phyloP scores from a whole-genome alignment of 2,329 filamentous ascomycete species.

The Neobulgaria alba region DNA sequence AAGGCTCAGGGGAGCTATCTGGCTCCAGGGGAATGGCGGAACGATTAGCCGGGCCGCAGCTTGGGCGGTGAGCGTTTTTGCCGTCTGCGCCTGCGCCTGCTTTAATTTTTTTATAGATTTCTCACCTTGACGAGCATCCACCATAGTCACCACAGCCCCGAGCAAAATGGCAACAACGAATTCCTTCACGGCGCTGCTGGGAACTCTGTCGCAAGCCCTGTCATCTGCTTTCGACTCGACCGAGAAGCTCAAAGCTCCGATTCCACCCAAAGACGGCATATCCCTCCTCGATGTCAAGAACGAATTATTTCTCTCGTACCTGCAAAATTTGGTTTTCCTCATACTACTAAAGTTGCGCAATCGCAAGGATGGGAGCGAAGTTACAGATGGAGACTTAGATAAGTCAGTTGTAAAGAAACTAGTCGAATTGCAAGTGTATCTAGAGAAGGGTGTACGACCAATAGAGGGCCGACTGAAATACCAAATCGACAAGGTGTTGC shows the following conservation, averaged over 20 bases:
- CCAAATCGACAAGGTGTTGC: constrained; percentile 90
- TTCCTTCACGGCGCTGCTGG: constrained; percentile 41
- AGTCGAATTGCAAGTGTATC: constrained; percentile 82
- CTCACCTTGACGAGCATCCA: constrained; percentile 1
- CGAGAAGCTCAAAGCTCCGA: constrained; percentile 51
- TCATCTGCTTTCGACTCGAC: constrained; percentile 55
- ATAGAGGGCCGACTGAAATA: constrained; percentile 87
- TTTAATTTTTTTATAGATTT: constrained; percentile 5
- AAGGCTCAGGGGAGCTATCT: constrained; percentile 8
- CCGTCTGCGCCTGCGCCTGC: background rate
- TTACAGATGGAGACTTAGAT: constrained; percentile 39
- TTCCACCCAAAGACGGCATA: constrained; percentile 77
- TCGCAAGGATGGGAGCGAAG: constrained; percentile 28
- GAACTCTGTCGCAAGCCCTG: constrained; percentile 49
- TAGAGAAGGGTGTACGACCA: constrained; percentile 87
- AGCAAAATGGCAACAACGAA: constrained; percentile 41
- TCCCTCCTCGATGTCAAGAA: constrained; percentile 94
- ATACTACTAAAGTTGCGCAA: constrained; percentile 73
- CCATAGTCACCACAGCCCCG: no score
- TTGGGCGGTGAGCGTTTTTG: constrained; percentile 2
- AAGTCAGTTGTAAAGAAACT: constrained; percentile 74
- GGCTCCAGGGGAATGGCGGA: constrained; percentile 4
- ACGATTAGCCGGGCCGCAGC: constrained; percentile 4
- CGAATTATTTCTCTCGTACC: constrained; percentile 90
- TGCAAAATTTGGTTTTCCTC: constrained; percentile 87